Conservation (phyloP, 129 eudicot genomes). For the Centaurea solstitialis region DNA sequence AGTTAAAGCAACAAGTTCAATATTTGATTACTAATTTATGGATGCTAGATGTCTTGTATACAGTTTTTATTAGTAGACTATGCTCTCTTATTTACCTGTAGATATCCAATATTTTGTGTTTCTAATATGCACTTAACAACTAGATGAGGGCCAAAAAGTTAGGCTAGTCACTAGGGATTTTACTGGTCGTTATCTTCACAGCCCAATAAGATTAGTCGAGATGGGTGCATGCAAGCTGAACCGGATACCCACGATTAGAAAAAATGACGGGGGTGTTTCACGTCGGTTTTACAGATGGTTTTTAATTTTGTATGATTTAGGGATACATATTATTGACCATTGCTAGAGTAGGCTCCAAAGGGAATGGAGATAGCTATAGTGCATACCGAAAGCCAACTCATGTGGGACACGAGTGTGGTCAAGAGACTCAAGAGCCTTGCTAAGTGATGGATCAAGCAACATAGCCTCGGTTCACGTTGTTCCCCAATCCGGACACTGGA, state of each 20-base stretch:
- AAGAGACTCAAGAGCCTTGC: constrained; percentile 56
- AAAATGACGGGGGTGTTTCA: background rate
- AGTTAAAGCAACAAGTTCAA: no score
- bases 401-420: constrained; percentile 56
- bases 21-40: no score
- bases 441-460: constrained; percentile 39
- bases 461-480: constrained; percentile 59
- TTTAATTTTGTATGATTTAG: constrained; percentile 27
- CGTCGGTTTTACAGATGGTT: background rate
- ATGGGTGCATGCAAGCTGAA: no score
- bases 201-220: background rate
- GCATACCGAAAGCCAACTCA: constrained; percentile 73
- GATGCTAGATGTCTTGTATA: no score
- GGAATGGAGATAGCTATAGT: constrained; percentile 65
- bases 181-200: no score
- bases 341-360: constrained; percentile 68
- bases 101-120: background rate
- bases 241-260: no score
- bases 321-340: constrained; percentile 59
- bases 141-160: background rate
- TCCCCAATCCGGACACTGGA: constrained; percentile 81
- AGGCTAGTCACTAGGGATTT: no score
- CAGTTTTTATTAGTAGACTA: no score
- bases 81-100: background rate
- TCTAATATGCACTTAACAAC: background rate